These are phyloP conservation scores for Acacia acuminata DNA, from an alignment of 306 rosid genomes.

Conservation along the genomic window DNA sequence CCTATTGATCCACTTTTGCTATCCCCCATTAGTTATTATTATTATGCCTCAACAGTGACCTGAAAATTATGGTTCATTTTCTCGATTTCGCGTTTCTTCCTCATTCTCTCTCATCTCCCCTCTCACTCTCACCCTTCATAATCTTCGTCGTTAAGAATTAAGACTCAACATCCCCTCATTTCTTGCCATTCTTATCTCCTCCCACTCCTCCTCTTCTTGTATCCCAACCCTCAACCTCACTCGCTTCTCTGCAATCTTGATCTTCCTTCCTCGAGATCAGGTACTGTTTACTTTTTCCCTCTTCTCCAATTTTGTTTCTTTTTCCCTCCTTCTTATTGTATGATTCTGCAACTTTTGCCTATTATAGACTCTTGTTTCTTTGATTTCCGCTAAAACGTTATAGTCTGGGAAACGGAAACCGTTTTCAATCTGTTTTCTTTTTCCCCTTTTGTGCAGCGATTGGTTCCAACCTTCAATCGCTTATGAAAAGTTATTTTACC, in stretches of 20 bases:
- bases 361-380: conserved; percentile 3
- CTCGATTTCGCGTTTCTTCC: conserved; percentile 57
- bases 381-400: neutral
- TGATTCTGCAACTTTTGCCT: neutral
- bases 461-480: neutral
- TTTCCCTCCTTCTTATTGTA: neutral
- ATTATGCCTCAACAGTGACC: neutral
- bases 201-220: neutral
- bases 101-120: conserved; percentile 30
- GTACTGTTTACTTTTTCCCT: conserved; percentile 22
- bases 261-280: conserved; percentile 25
- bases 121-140: conserved; percentile 13
- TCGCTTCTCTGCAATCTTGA: neutral
- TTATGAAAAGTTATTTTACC: neutral
- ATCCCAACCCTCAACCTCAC: neutral
- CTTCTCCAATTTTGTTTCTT: neutral
- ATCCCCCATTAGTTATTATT: neutral
- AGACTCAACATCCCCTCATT: conserved; percentile 38
- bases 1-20: neutral
- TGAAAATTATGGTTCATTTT: conserved; percentile 40
- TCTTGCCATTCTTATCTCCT: conserved; percentile 7
- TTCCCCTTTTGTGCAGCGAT: neutral
- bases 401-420: neutral
- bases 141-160: conserved; percentile 52
- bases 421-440: neutral